These are phyloP conservation scores for Fusarium solani-melongenae DNA, from an alignment of 2,329 filamentous ascomycete genomes.

Conservation along the genomic window DNA sequence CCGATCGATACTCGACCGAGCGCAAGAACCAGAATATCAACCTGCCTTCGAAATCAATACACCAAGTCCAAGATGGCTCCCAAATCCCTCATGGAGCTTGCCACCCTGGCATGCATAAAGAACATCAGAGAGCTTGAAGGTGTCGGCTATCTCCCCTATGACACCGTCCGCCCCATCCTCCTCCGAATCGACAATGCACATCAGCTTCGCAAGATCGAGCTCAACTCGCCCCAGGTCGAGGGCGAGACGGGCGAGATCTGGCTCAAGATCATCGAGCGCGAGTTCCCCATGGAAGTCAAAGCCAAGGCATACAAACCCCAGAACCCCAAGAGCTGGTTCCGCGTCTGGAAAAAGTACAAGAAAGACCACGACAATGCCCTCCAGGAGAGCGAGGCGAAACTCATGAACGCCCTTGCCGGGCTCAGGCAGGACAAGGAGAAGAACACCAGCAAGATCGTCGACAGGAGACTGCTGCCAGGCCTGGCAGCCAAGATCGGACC, in stretches of 20 bases:
- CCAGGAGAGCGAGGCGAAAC: constrained; percentile 67
- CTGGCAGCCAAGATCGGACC: constrained; percentile 48
- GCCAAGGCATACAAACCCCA: constrained; percentile 72
- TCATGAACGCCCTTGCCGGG: constrained; percentile 67
- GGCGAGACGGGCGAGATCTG: constrained; percentile 79
- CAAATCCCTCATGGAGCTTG: constrained; percentile 64
- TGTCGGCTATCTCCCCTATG: constrained; percentile 77
- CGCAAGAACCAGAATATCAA: neutral
- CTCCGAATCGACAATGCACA: constrained; percentile 75
- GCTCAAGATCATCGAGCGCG: constrained; percentile 80
- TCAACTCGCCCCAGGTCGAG: constrained; percentile 79
- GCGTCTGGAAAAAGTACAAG: constrained; percentile 78
- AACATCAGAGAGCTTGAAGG: constrained; percentile 70
- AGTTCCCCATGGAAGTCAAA: constrained; percentile 75
- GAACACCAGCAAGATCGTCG: constrained; percentile 68
- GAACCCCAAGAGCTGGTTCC: constrained; percentile 78
- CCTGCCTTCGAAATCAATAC: neutral
- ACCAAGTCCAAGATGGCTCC: constrained; percentile 48
- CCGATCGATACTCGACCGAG: neutral
- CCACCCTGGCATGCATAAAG: constrained; percentile 62
- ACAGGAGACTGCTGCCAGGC: constrained; percentile 59
- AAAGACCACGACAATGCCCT: constrained; percentile 67
- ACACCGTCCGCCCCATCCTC: constrained; percentile 73
- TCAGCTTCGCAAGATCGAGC: constrained; percentile 81
- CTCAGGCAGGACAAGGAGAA: constrained; percentile 68